Evolutionary conservation across 768 basidiomycete species (phyloP).

Genomic region (Pleurotus djamor): DNA sequence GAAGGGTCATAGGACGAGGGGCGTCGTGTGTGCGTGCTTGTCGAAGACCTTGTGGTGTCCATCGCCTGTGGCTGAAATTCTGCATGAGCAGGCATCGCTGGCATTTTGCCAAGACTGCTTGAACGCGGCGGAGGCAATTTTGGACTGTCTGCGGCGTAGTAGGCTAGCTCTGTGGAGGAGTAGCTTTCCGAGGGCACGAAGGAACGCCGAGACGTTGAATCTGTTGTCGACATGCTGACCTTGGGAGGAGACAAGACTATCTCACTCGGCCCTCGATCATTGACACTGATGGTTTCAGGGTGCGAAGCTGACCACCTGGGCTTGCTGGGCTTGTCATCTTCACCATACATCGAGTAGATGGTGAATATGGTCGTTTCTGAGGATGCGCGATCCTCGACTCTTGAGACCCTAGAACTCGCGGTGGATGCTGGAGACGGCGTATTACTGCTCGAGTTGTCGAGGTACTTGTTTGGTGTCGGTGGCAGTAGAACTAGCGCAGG

Average conservation of each 20-base stretch:
- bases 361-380: slow-evolving; percentile 78
- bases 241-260: slow-evolving; percentile 3
- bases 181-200: neutral
- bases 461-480: neutral
- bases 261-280: slow-evolving; percentile 2
- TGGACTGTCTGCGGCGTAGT: slow-evolving; percentile 9
- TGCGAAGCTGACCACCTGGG: slow-evolving; percentile 6
- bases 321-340: slow-evolving; percentile 33
- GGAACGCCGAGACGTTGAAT: neutral
- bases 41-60: slow-evolving; percentile 11
- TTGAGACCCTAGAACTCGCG: slow-evolving; percentile 24
- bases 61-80: neutral
- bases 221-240: neutral
- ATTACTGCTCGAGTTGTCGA: slow-evolving; percentile 1
- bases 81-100: neutral
- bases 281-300: neutral
- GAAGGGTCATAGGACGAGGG: slow-evolving; percentile 7
- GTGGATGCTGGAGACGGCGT: neutral
- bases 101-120: slow-evolving; percentile 13
- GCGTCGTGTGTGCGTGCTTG: slow-evolving; percentile 11
- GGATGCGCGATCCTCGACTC: slow-evolving; percentile 47
- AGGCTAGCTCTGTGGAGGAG: neutral
- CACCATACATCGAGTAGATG: slow-evolving; percentile 87
- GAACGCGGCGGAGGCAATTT: slow-evolving; percentile 16
- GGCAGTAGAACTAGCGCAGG: slow-evolving; percentile 4